Base-by-base conservation (phyloP, 1,284 basidiomycete genomes). In the Thecaphora frezii region DNA sequence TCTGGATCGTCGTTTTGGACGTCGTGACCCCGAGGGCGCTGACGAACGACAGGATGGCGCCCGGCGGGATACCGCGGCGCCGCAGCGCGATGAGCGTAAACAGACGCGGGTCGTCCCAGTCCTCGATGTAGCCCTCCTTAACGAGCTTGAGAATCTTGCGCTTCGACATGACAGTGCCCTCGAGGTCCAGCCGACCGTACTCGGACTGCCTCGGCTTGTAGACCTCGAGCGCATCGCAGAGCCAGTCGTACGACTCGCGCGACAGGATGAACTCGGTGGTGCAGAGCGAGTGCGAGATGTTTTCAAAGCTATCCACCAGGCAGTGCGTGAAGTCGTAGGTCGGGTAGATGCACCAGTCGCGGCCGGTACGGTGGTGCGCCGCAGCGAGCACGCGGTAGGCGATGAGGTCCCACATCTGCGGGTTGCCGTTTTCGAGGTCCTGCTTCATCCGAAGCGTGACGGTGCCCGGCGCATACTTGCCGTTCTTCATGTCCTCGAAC, bases 281-380 rank as follows among this genome's bases (percentile, higher is more conserved):
- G 76, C 96, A 86, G 52, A 99, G 83, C 19, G 96, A 96, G 75
- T 98, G 96, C 2, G 94, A 97, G 58, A 99, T 91, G 47, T 93
- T 94, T 79, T 99, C 96, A 52, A 97, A 83, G 22, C 90, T 89
- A 81, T 99, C 96, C 52, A 99, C 93, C 65, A 96, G 85, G 5
- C 96, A 96, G 80, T 94, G 97, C 5, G 93, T 93, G 78, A 98
- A 96, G 81, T 99, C 96, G 81, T 99, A 99, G 44, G 93, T 97
- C 10, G 96, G 96, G 80, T 99, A 99, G 26, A 96, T 87, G 81
- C 93, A 97, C 91, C 92, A 99, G 78, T 89, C 89, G 86, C 85
- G 64, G 86, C 93, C 93, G 51, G 93, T 97, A 57, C 93, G 88
- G 79, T 98, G 96, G 78, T 99, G 96, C 37, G 89, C 86, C 19